Base-by-base conservation (phyloP, 345 rosid genomes). In the Bruguiera sexangula region DNA sequence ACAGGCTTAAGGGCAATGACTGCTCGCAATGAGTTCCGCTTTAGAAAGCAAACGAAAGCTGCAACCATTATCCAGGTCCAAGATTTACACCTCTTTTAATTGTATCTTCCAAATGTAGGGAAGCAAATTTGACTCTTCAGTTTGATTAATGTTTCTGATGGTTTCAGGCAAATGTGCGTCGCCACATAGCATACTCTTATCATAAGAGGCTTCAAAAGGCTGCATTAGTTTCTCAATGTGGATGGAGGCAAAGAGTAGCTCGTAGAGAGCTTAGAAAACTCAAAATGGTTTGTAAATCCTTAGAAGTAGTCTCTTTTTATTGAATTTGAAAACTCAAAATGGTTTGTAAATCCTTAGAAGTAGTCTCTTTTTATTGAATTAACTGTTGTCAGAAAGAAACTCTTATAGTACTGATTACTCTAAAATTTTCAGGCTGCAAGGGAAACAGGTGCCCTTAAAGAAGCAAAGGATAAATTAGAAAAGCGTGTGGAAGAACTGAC, bases 371-470 rank as follows among this genome's bases (percentile, higher is more conserved):
- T 26, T 24, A 13, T 43, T 43, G 19, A 43, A 43, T 13, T 27
- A 27, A 27, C 29, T 27, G 29, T 27, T 66, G 21, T 58, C 7
- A 36, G 32, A 19, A 67, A 64, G 65, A 5, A 62, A 10, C 66
- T 74, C 54, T 43, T 66, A 67, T 76, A 58, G 53, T 80, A 71
- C 70, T 77, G 24, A 67, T 74, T 68, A 48, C 8, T 62, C 26
- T 66, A 43, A 50, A 39, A 77, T 75, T 82, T 75, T 57, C 82
- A 95, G 99, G 98, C 97, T 39, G 83, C 97, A 36, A 85, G 90
- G 69, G 99, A 95, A 78, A 95, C 99, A 3, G 98, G 98, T 43
- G 98, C 99, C 68, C 97, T 95, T 43, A 87, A 92, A 86, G 99
- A 92, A 85, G 96, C 97, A 19, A 95, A 92, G 75, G 98, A 92